These are phyloP conservation scores for Syzygium oleosum DNA, from an alignment of 345 rosid species.

Conservation along the genomic window DNA sequence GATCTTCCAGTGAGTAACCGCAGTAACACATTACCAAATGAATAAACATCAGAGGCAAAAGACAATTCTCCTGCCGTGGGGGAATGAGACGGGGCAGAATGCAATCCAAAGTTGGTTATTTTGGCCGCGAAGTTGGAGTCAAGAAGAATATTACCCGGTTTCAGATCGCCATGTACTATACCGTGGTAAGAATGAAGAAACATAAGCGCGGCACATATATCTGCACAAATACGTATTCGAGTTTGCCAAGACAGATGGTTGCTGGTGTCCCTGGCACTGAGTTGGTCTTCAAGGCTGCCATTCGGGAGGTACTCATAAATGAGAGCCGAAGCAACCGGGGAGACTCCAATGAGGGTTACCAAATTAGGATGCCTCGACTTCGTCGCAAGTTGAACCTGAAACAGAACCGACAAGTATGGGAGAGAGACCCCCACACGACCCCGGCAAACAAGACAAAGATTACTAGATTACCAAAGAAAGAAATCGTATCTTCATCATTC, in stretches of 20 bases:
- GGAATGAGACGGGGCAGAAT: constrained; percentile 14
- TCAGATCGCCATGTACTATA: constrained; percentile 78
- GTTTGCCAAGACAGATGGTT: constrained; percentile 77
- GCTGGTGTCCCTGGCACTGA: constrained; percentile 52
- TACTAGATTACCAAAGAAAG: background rate
- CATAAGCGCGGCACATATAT: constrained; percentile 65
- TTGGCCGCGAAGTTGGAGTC: constrained; percentile 68
- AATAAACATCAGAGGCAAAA: constrained; percentile 75
- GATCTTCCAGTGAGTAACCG: constrained; percentile 69
- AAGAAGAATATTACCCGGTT: constrained; percentile 72
- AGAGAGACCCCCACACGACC: background rate
- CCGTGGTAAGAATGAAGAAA: constrained; percentile 73
- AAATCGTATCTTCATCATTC: background rate
- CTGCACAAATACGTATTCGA: constrained; percentile 64
- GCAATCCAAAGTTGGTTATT: constrained; percentile 65
- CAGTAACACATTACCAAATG: constrained; percentile 69
- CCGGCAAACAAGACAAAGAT: background rate
- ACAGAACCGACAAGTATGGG: background rate
- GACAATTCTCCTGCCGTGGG: constrained; percentile 39
- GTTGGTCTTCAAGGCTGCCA: constrained; percentile 91
- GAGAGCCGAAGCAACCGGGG: constrained; percentile 74
- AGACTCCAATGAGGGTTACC: constrained; percentile 74
- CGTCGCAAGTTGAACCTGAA: constrained; percentile 58
- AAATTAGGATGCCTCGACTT: constrained; percentile 88
- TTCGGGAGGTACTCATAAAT: constrained; percentile 73